phyloP scores from a whole-genome alignment of 2,329 filamentous ascomycete species.

The Pestalotiopsis sp. region DNA sequence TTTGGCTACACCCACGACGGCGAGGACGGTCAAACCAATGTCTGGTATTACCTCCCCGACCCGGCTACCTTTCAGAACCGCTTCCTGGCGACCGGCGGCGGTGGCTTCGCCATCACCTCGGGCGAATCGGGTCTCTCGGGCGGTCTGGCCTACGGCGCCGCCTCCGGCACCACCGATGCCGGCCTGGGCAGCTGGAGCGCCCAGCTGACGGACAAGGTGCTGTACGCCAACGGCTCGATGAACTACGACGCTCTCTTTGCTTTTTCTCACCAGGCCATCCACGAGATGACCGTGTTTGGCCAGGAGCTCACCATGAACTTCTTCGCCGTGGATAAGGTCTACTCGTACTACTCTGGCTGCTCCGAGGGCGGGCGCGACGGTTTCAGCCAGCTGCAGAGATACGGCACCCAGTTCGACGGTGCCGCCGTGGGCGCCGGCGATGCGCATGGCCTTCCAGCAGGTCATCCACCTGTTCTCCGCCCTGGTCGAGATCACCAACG shows the following conservation, averaged over 20 bases:
- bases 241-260: conserved; percentile 6
- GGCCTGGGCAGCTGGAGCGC: conserved; percentile 2
- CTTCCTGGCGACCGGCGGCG: neutral
- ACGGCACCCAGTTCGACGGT: conserved; percentile 9
- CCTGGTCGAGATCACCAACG: conserved; percentile 4
- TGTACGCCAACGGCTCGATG: conserved; percentile 5
- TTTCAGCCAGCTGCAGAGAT: neutral
- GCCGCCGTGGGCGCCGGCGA: conserved; percentile 3
- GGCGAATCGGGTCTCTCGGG: neutral
- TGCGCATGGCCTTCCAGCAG: conserved; percentile 9
- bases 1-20: conserved; percentile 3
- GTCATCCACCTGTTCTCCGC: conserved; percentile 3
- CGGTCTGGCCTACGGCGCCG: conserved; percentile 5
- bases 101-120: conserved; percentile 8
- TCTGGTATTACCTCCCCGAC: conserved; percentile 2
- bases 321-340: neutral
- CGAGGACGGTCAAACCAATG: conserved; percentile 1
- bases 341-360: conserved; percentile 7
- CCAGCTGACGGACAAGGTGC: neutral
- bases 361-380: neutral
- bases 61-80: neutral
- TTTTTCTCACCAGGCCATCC: conserved; percentile 1
- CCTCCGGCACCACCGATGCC: conserved; percentile 1
- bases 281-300: conserved; percentile 6
- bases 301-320: conserved; percentile 1